These are phyloP conservation scores for Pyracantha coccinea DNA, from an alignment of 331 rosid species.

Conservation along the genomic window DNA sequence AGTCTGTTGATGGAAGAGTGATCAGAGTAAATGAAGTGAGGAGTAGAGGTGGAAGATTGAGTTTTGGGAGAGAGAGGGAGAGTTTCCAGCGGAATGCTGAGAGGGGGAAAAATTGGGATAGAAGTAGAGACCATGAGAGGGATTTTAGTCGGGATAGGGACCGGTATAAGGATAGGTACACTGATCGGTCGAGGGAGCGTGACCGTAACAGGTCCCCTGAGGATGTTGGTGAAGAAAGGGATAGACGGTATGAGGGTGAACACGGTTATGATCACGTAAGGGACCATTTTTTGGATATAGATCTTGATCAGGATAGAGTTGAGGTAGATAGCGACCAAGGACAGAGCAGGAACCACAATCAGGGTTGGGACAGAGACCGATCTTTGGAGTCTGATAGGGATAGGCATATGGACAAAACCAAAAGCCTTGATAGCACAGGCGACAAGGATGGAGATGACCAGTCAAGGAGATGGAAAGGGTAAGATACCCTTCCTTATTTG, in stretches of 20 bases:
- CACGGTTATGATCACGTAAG: slow-evolving; percentile 32
- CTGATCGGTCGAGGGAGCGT: slow-evolving; percentile 41
- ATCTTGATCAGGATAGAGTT: slow-evolving; percentile 29
- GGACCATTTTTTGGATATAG: slow-evolving; percentile 34
- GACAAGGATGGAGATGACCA: slow-evolving; percentile 30
- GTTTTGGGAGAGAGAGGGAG: slow-evolving; percentile 61
- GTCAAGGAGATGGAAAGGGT: slow-evolving; percentile 55
- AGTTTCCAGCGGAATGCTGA: slow-evolving; percentile 30
- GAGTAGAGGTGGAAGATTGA: slow-evolving; percentile 55
- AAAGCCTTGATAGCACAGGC: not conserved
- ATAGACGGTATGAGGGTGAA: slow-evolving; percentile 39
- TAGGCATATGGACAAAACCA: not conserved
- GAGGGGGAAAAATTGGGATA: slow-evolving; percentile 59
- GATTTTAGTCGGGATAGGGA: slow-evolving; percentile 49
- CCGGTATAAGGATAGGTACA: slow-evolving; percentile 30
- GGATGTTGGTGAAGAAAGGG: slow-evolving; percentile 45
- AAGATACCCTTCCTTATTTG: slow-evolving; percentile 13
- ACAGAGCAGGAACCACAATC: slow-evolving; percentile 25
- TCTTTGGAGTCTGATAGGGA: slow-evolving; percentile 16
- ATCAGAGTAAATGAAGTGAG: slow-evolving; percentile 78
- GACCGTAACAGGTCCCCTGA: slow-evolving; percentile 44
- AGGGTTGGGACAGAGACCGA: slow-evolving; percentile 36
- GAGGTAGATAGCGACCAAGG: slow-evolving; percentile 28
- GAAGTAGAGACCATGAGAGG: slow-evolving; percentile 32
- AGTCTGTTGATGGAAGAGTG: slow-evolving; percentile 71